Evolutionary conservation across 2,329 filamentous ascomycete genomes (phyloP).

Genomic region (Ophiostoma triangulosporum): DNA sequence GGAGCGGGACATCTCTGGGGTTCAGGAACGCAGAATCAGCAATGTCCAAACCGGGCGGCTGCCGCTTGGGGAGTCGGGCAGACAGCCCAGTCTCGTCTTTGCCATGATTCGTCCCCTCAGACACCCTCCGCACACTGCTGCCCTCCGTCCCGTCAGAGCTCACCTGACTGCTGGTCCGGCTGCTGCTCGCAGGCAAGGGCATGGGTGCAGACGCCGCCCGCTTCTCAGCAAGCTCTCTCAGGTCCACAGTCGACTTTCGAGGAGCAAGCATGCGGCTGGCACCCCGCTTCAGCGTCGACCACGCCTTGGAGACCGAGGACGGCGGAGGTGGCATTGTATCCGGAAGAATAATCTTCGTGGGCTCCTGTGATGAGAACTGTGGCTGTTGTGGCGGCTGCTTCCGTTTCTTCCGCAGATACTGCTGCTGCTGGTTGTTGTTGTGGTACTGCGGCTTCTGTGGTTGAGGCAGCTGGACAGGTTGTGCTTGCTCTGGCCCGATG

Average conservation of each 20-base stretch:
- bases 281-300: constrained; percentile 10
- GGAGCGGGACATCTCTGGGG: background rate
- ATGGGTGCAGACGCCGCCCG: background rate
- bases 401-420: background rate
- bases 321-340: background rate
- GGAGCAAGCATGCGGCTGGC: constrained; percentile 3
- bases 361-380: background rate
- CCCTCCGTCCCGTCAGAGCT: constrained; percentile 2
- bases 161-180: background rate
- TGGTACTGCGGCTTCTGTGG: background rate
- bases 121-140: background rate
- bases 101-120: background rate
- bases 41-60: background rate
- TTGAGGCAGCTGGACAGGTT: background rate
- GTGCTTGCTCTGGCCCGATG: background rate
- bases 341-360: background rate
- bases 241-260: constrained; percentile 8
- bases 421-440: background rate
- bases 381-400: background rate
- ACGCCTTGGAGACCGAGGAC: constrained; percentile 7
- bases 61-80: background rate
- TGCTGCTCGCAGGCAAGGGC: background rate
- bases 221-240: constrained; percentile 5
- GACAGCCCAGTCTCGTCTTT: background rate
- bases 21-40: background rate